Evolutionary conservation across 441 rosid species (phyloP).

Genomic region (Biscutella laevigata): DNA sequence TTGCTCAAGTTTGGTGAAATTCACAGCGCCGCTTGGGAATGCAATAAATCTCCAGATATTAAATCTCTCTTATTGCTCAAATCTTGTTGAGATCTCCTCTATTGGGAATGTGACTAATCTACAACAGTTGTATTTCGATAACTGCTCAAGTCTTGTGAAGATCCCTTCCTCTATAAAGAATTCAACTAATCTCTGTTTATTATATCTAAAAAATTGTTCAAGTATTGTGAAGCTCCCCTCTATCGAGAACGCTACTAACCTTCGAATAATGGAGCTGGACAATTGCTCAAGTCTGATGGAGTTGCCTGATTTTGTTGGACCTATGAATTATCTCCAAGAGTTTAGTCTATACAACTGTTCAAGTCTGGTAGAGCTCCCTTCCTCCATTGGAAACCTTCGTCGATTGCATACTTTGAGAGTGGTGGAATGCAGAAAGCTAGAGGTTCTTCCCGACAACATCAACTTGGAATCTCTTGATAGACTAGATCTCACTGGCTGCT

Average conservation of each 20-base stretch:
- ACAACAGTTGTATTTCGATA: rapidly evolving
- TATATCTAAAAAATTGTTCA: too few relatives aligned
- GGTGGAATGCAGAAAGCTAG: too few relatives aligned
- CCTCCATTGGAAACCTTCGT: background rate
- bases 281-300: background rate
- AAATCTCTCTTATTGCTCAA: background rate
- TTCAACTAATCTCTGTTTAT: too few relatives aligned
- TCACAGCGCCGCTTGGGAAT: background rate
- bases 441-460: too few relatives aligned
- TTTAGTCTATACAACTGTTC: background rate
- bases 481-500: too few relatives aligned
- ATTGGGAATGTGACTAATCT: background rate
- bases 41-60: rapidly evolving
- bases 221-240: too few relatives aligned
- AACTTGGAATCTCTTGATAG: too few relatives aligned
- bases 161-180: background rate
- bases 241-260: too few relatives aligned
- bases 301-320: background rate
- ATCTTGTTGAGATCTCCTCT: background rate
- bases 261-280: background rate
- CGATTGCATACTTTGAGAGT: background rate
- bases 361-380: background rate
- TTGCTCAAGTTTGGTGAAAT: background rate
- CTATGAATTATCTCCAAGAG: background rate
- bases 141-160: background rate